Base-by-base conservation (phyloP, 106 monocot species). In the Acanthochlamys bracteata region DNA sequence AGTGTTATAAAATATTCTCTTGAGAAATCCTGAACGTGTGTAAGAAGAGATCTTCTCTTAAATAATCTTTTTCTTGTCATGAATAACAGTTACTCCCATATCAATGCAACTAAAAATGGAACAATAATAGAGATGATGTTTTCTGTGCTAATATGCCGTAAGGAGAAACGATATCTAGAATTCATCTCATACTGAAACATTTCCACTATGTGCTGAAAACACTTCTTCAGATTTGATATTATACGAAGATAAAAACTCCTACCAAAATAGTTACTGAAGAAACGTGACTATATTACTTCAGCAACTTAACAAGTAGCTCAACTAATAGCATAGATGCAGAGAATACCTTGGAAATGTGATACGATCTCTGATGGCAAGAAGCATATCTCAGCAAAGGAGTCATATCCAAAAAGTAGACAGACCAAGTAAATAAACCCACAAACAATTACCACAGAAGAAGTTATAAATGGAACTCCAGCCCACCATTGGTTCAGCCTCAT, bases 401-500 rank as follows among this genome's bases (percentile, higher is more conserved):
- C 83, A 33, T 83, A 88, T 20, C 88, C 88, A 65, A 75, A 61
- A 65, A 88, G 66, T 39, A 88, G 51, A 60, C 88, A 88, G 9
- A 83, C 72, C 66, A 88, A 53, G 65, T 88, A 88, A 46, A 83
- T 88, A 24, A 77, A 20, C 20, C 74, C 68, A 70, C 88, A 88
- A 49, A 78, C 25, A 47, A 83, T 77, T 53, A 75, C 66, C 60
- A 88, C 72, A 63, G 79, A 65, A 72, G 83, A 83, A 63, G 80
- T 88, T 59, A 88, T 78, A 67, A 88, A 88, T 53, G 88, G 83
- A 66, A 88, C 63, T 60, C 72, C 69, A 58, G 68, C 58, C 88
- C 88, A 88, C 83, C 80, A 88, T 67, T 88, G 88, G 63, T 75
- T 80, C 26, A 88, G 24, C 75, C 83, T 88, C 39, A 80, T 83